Conservation (phyloP, 495 filamentous ascomycete species). For the Trichoderma asperelloides region DNA sequence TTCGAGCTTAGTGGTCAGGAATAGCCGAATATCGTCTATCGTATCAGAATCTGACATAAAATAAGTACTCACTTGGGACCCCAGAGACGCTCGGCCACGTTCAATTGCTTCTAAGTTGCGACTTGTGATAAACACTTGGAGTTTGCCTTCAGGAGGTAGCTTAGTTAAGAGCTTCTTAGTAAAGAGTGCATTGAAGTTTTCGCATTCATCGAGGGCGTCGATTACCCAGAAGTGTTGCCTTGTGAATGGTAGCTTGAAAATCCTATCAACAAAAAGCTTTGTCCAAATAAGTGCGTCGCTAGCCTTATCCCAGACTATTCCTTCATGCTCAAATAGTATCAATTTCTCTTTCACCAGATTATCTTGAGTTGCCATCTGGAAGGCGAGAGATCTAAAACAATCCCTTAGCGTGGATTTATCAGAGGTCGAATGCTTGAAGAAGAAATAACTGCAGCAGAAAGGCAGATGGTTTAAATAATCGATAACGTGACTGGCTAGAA, state of each 20-base stretch:
- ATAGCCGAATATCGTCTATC: no score
- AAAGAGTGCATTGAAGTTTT: no score
- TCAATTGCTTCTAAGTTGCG: no score
- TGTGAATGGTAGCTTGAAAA: slow-evolving; percentile 11
- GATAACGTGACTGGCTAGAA: slow-evolving; percentile 21
- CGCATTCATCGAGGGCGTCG: no score
- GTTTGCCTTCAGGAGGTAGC: no score
- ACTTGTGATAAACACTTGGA: no score
- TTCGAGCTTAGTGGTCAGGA: no score
- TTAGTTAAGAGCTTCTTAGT: no score
- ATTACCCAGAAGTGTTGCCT: no score
- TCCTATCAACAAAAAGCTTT: slow-evolving; percentile 14
- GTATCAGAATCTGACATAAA: no score
- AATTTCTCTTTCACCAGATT: slow-evolving; percentile 8
- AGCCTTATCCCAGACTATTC: slow-evolving; percentile 11
- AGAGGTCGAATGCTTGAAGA: slow-evolving; percentile 13
- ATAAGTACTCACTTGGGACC: no score
- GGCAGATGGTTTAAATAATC: slow-evolving; percentile 9
- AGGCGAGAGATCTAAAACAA: slow-evolving; percentile 19
- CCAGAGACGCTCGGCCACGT: no score
- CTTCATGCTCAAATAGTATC: slow-evolving; percentile 8
- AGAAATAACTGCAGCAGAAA: slow-evolving; percentile 22
- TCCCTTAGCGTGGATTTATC: slow-evolving; percentile 11
- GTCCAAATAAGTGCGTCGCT: slow-evolving; percentile 18
- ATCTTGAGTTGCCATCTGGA: slow-evolving; percentile 23